Base-by-base conservation (phyloP, 371 early-diverging fungal genomes). In the Chytridium lagenaria region DNA sequence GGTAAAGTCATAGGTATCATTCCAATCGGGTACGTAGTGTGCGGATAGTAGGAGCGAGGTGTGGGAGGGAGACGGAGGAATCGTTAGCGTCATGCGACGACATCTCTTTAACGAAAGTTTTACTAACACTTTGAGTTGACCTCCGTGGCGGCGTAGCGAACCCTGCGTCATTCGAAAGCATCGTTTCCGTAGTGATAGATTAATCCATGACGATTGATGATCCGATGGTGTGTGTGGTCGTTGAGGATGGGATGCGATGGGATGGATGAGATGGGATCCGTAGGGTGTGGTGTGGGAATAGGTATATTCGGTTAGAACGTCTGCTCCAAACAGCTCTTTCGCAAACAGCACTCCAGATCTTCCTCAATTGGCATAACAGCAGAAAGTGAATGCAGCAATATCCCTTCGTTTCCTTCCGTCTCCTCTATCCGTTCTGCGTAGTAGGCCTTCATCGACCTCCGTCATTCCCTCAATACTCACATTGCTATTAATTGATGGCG, bases 111-210 rank as follows among this genome's bases (percentile, higher is more conserved):
- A 16, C 1, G 39, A 75, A n/a, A 28, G 12, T 0, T 23, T 28
- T 34, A 80, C 85, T 78, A 72, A 85, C 85, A 84, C 85, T 89
- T 89, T 76, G 86, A 74, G 77, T 80, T 78, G 86, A 86, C 86
- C 77, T 84, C 84, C 69, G 87, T 80, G 78, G 85, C 80, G 75
- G 87, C 85, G 78, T 87, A 84, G 59, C 81, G 75, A 52, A 69
- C 70, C 67, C 61, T 61, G 37, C 55, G 30, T n/a, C n/a, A n/a
- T n/a, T n/a, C n/a, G n/a, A 36, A 52, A 36, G 36, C 10, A 55
- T 5, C n/a, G 39, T 26, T 12, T 51, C 23, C 28, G 51, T 37
- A 59, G 38, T 5, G 30, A 57, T 19, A 57, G 39, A 2, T 28
- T 16, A 15, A 72, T 2, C 30, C 3, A 37, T 19, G n/a, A 40